These are phyloP conservation scores for Kalanchoe fedtschenkoi DNA, from an alignment of 164 flowering plant genomes.

Conservation along the genomic window DNA sequence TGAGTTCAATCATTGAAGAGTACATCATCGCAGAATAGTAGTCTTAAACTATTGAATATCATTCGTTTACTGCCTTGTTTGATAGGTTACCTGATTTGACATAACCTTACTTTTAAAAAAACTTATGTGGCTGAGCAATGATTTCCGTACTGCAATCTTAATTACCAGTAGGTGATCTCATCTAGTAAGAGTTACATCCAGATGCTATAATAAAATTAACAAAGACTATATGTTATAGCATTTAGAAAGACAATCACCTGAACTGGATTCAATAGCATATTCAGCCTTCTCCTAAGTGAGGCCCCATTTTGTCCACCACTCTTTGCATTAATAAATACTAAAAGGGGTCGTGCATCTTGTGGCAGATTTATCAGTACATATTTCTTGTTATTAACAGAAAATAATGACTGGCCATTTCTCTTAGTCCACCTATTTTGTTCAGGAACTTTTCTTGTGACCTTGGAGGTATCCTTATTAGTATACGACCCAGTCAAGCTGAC, in stretches of 20 bases:
- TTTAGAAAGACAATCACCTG: slow-evolving; percentile 32
- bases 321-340: slow-evolving; percentile 65
- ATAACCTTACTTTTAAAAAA: neutral
- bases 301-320: slow-evolving; percentile 71
- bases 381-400: slow-evolving; percentile 16
- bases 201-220: neutral
- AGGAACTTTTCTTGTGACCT: slow-evolving; percentile 17
- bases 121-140: neutral
- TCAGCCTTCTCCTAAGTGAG: slow-evolving; percentile 42
- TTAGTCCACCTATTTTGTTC: slow-evolving; percentile 9
- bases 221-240: neutral
- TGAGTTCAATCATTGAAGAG: too few species aligned
- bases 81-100: neutral
- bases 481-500: slow-evolving; percentile 28
- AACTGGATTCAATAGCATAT: slow-evolving; percentile 66
- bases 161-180: neutral
- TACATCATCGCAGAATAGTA: neutral
- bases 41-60: neutral
- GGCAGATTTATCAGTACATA: slow-evolving; percentile 47
- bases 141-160: neutral
- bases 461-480: slow-evolving; percentile 19
- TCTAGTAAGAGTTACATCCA: neutral
- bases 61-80: neutral
- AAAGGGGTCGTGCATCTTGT: slow-evolving; percentile 58
- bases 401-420: neutral